These are phyloP conservation scores for Lachnellula cervina DNA, from an alignment of 2,329 filamentous ascomycete species.

Conservation along the genomic window DNA sequence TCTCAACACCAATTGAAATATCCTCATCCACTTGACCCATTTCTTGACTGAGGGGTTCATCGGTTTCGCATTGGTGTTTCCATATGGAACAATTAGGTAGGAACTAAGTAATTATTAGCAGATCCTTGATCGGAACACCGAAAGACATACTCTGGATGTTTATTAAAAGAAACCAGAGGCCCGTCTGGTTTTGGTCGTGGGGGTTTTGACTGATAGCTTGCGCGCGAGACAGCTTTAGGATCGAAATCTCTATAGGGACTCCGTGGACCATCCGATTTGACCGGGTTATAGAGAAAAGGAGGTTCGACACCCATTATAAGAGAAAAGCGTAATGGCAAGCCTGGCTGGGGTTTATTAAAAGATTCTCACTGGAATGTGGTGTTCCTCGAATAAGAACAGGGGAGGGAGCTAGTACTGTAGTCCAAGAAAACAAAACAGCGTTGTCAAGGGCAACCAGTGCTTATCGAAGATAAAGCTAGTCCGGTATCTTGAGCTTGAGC, in stretches of 20 bases:
- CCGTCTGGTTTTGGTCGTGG: slow-evolving; percentile 63
- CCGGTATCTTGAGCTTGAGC: background rate
- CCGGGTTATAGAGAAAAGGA: slow-evolving; percentile 68
- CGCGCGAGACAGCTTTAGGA: slow-evolving; percentile 78
- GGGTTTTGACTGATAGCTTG: slow-evolving; percentile 64
- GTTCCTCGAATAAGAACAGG: slow-evolving; percentile 18
- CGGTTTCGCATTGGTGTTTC: slow-evolving; percentile 54
- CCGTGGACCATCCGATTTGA: slow-evolving; percentile 43
- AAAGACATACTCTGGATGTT: slow-evolving; percentile 71
- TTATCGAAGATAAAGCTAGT: slow-evolving; percentile 4
- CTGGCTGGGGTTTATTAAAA: slow-evolving; percentile 4
- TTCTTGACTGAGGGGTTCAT: slow-evolving; percentile 68
- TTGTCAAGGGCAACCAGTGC: slow-evolving; percentile 1
- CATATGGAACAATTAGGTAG: slow-evolving; percentile 60
- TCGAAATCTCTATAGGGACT: slow-evolving; percentile 63
- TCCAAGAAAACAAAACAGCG: slow-evolving; percentile 5
- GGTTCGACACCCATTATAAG: slow-evolving; percentile 48
- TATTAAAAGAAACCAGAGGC: slow-evolving; percentile 76
- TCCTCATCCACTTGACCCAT: slow-evolving; percentile 64
- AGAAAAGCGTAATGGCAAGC: slow-evolving; percentile 3
- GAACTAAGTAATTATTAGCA: slow-evolving; percentile 32
- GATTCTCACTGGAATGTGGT: slow-evolving; percentile 19
- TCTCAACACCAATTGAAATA: slow-evolving; percentile 64
- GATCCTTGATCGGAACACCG: background rate
- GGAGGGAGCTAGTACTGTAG: slow-evolving; percentile 1